Evolutionary conservation across 768 basidiomycete species (phyloP), one percentile per base, ranked within the genome.

Genomic region (Hortiboletus flavorubellus): DNA sequence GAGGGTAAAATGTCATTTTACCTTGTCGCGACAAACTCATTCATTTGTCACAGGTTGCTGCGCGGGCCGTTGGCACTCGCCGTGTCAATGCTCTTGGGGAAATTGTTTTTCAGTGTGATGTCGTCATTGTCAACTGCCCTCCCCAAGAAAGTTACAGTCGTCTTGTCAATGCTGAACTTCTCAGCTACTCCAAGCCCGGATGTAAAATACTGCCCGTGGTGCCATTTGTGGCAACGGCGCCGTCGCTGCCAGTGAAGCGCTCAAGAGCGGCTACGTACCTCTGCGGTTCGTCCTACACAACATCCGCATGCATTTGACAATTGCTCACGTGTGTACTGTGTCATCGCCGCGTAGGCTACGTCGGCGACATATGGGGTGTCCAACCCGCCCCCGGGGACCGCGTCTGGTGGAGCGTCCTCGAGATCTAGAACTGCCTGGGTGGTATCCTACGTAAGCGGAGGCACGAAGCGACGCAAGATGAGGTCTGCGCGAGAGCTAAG

Each of bases 161-260:
- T 18, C 81, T 94, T 34, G 80, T 93, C 67, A 89, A 93, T 73
- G 78, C 80, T 39, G 90, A 93, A 47, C 83, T 91, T 31, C 76
- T 94, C 60, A 79, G 80, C 69, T 86, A 89, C 74, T 88, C 94
- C 80, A 95, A 95, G 5, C 26, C 26, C 26, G 5, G 3, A 26
- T 26, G 26, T 26, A 26, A 26, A 26, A 26, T 81, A 92, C 91
- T 26, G 90, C 90, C 48, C 89, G 91, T 62, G 91, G 91, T 54
- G 92, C 93, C 38, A 92, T 94, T 64, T 91, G 89, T 68, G 85
- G 90, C 72, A 83, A 83, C 63, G 83, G 92, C 60, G 91, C 84
- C 37, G 86, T 94, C 55, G 84, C 86, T n/a, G n/a, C n/a, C n/a
- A n/a, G n/a, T 14, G 81, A 71, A 2, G 91, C 91, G 12, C 72